A percentile compares a stretch with the other conserved stretches of the same genome.
Conservation (phyloP, 2,329 filamentous ascomycete species). For the Fusarium verrucosum region DNA sequence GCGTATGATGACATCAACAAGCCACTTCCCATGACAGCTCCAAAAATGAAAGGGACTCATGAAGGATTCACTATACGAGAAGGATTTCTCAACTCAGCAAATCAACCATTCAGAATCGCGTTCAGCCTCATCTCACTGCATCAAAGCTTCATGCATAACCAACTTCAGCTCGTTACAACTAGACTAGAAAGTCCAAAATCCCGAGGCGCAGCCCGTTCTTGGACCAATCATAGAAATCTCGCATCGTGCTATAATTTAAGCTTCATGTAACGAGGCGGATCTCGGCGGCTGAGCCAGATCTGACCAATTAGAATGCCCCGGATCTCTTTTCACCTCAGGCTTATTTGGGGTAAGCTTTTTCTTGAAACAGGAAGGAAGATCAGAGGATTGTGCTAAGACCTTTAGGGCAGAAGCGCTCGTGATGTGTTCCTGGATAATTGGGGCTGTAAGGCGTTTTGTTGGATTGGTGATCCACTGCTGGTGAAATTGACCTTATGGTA, state of each 20-base stretch:
- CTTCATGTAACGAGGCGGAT: not conserved
- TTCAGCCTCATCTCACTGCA: not conserved
- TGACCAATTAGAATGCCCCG: not conserved
- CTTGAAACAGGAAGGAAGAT: not conserved
- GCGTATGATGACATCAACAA: not conserved
- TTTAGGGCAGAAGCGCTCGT: not conserved
- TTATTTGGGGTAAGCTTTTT: not conserved
- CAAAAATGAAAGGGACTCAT: not conserved
- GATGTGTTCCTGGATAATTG: not conserved
- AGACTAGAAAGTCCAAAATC: not conserved
- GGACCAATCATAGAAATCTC: not conserved
- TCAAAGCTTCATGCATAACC: not conserved
- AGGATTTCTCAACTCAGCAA: not conserved
- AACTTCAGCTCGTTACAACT: not conserved
- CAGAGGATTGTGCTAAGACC: not conserved
- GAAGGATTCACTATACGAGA: not conserved
- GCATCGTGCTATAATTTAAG: not conserved
- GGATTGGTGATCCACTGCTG: not conserved
- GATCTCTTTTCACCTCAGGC: not conserved
- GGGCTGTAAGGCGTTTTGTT: not conserved
- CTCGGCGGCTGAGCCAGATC: not conserved
- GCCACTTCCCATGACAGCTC: not conserved
- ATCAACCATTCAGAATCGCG: not conserved
- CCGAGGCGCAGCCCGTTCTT: not conserved
- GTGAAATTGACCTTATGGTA: not conserved